Evolutionary conservation across 768 basidiomycete species (phyloP).

Genomic region (Macrolepiota fuliginosa): DNA sequence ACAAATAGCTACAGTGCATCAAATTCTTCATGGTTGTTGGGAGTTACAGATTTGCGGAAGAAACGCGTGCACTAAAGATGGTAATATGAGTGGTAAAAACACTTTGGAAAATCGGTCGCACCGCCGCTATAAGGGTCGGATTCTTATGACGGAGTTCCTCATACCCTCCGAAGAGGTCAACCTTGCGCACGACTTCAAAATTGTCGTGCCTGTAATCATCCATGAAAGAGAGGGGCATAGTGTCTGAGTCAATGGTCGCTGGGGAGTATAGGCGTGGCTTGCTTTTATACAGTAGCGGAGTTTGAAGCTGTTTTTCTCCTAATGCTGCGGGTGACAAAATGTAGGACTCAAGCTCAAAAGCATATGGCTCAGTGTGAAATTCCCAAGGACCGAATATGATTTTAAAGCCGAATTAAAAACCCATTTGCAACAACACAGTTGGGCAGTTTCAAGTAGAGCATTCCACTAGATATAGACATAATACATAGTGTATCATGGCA

Average conservation of each 20-base stretch:
- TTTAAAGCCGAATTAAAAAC: too few relatives aligned
- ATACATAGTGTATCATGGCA: too few relatives aligned
- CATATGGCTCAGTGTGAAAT: too few relatives aligned
- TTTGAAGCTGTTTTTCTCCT: too few relatives aligned
- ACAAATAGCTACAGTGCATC: background rate
- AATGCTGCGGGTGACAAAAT: too few relatives aligned
- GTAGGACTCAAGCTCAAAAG: too few relatives aligned
- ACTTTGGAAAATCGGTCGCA: background rate
- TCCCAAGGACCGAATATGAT: too few relatives aligned
- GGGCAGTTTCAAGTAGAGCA: too few relatives aligned
- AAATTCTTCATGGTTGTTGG: background rate
- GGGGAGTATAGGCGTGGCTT: too few relatives aligned
- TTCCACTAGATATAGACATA: too few relatives aligned
- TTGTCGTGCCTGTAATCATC: background rate
- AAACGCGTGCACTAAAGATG: background rate
- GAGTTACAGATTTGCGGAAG: background rate
- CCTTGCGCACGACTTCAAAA: background rate
- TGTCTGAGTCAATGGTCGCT: background rate
- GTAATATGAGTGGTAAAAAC: background rate
- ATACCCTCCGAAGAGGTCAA: background rate
- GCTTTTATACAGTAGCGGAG: too few relatives aligned
- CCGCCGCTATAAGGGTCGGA: background rate
- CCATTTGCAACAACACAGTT: too few relatives aligned
- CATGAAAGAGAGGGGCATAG: background rate
- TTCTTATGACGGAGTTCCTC: background rate